Evolutionary conservation across 768 basidiomycete species (phyloP), one percentile per base, ranked within the genome.

Genomic region (Russula abietina): DNA sequence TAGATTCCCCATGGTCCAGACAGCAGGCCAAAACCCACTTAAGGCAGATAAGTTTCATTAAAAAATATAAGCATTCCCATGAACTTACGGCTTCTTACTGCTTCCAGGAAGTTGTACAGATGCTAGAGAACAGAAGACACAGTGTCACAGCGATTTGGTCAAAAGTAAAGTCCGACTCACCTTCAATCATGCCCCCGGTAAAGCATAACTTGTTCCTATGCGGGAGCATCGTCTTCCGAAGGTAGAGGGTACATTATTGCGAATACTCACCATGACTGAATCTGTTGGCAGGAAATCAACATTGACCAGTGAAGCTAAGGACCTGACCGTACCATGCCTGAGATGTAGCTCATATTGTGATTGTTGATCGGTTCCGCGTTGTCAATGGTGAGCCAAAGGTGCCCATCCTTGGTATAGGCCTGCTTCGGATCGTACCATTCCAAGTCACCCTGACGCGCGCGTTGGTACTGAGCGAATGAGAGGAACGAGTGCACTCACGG

Each of bases 181-280:
- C 67, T 74, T 84, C 88, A 56, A 90, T 79, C 55, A 89, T 73
- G 46, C 91, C 91, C 7, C 87, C 87, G 11, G 88, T 89, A 71
- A 92, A 91, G 72, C 89, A 92, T 66, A 94, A 84, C 74, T 86
- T 85, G 71, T 86, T 87, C 81, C 76, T 68, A 46, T 16, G 58
- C 26, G 60, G 62, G 70, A 76, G 62, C 69, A 72, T 57, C 28
- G 28, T 46, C 19, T 39, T 33, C 19, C 9, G 19, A 16, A 2
- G 19, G 36, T 43, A 14, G 19, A 30, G 22, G 32, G 45, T 53
- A 43, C 14, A 30, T 33, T 19, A 17, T 33, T 28, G 39, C n/a
- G 8, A 66, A 38, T 5, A 64, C 71, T 61, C 49, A 75, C 75
- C 76, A 75, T 72, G 64, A 69, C 57, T 65, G 67, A n/a, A 67